Conservation (phyloP, 2,329 filamentous ascomycete genomes). For the Cladosporium velox region DNA sequence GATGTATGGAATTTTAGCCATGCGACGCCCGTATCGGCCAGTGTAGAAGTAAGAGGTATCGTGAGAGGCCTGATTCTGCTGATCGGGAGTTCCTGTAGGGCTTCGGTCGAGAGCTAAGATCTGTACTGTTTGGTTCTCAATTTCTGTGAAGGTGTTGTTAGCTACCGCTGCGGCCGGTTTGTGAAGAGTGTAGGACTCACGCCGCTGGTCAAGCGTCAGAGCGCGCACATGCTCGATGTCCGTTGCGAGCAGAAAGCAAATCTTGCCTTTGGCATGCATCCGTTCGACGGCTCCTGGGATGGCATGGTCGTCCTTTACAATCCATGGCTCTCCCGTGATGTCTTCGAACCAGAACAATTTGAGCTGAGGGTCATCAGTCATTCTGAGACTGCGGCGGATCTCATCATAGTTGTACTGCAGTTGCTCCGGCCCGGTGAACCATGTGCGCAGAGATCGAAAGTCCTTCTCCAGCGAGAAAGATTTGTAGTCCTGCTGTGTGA, state of each 20-base stretch:
- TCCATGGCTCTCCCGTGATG: not conserved
- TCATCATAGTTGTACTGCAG: not conserved
- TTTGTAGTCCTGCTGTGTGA: not conserved
- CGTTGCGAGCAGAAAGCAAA: conserved; percentile 3
- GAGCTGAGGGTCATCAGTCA: not conserved
- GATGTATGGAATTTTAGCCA: not conserved
- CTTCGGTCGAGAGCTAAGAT: not conserved
- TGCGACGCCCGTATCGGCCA: not conserved
- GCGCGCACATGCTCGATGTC: not conserved
- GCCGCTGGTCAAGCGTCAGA: not conserved
- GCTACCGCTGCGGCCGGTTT: not conserved
- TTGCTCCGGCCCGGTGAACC: not conserved
- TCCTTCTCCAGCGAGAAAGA: not conserved
- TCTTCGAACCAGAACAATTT: conserved; percentile 5
- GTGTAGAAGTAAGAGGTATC: not conserved
- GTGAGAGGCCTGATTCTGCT: not conserved
- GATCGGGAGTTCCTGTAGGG: not conserved
- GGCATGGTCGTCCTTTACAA: not conserved
- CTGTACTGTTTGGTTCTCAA: not conserved
- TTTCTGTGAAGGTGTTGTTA: not conserved
- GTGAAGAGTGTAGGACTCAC: not conserved
- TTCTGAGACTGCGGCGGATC: not conserved
- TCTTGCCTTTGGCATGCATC: not conserved
- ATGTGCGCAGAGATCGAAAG: conserved; percentile 9
- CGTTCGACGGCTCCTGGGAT: conserved; percentile 2